Base-by-base conservation (phyloP, 257 asterid species). In the Gardenia jasminoides region DNA sequence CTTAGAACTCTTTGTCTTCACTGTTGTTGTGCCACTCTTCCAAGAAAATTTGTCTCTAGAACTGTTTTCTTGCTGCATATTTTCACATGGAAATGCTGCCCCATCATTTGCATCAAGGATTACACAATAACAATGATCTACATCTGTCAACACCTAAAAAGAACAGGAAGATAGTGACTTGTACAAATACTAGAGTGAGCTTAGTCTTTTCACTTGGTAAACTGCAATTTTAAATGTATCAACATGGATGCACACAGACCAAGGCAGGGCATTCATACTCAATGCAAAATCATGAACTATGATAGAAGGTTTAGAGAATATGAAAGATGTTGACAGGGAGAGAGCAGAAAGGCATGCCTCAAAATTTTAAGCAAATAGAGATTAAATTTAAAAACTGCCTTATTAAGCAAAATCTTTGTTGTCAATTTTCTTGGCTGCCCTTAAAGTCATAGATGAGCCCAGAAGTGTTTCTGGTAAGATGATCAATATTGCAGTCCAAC, bases 101-200 rank as follows among this genome's bases (percentile, higher is more conserved):
- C 96, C 99, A 75, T 90, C 91, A 78, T 90, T 91, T 70, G 99
- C 99, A 81, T 96, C 89, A 80, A 96, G 92, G 84, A 96, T 83
- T 66, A 96, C 99, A 81, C 98, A 93, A 70, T 93, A 96, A 85
- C 99, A 96, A 88, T 96, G 97, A 80, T 96, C 99, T 31, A 93
- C 87, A 84, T 96, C 99, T 41, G 97, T 96, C 84, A 96, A 86
- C 64, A 96, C 99, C 99, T 96, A 89, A 87, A 44, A 80, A 79
- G 48, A 64, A 54, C 79, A 56, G 65, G 78, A 66, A 75, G 26
- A 67, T 54, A 68, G 67, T 46, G 28, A 1, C 31, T 69, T 64
- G 50, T 31, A 52, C 54, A 26, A 70, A 15, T 41, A 39, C 71
- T 65, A 43, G 43, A 61, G 30, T 61, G 31, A 8, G 12, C 3